phyloP scores from a whole-genome alignment of 345 rosid species.

The Eucalyptus decipiens region DNA sequence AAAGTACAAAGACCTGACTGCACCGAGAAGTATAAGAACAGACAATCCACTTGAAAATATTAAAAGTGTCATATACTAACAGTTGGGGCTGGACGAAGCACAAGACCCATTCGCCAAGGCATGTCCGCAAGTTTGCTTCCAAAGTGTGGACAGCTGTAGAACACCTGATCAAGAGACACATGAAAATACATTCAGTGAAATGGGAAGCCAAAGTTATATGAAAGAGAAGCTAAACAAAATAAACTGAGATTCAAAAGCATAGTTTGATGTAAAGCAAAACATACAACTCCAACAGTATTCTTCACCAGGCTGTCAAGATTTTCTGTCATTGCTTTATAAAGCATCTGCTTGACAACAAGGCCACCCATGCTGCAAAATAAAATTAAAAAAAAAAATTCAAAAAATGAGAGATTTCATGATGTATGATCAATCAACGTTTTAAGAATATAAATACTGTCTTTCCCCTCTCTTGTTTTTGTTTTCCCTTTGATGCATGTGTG shows the following conservation, averaged over 20 bases:
- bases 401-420: not conserved
- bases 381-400: not conserved
- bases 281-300: constrained; percentile 87
- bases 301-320: constrained; percentile 64
- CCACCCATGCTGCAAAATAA: constrained; percentile 81
- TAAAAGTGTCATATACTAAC: constrained; percentile 24
- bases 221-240: not conserved
- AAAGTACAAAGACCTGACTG: not conserved
- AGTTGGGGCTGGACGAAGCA: constrained; percentile 90
- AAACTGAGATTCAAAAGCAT: not conserved
- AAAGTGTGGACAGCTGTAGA: constrained; percentile 97
- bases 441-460: not conserved
- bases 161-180: constrained; percentile 31
- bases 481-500: not conserved
- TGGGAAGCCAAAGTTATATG: not conserved
- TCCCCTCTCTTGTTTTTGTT: not conserved
- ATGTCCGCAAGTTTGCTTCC: constrained; percentile 98
- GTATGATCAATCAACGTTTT: not conserved
- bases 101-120: constrained; percentile 99
- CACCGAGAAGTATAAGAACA: not conserved
- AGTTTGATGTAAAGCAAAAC: constrained; percentile 8
- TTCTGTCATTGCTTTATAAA: constrained; percentile 77
- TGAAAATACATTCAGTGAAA: not conserved
- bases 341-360: constrained; percentile 91
- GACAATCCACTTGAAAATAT: not conserved